Conservation (phyloP, 1,284 basidiomycete genomes). For the Limonomyces culmigenus region DNA sequence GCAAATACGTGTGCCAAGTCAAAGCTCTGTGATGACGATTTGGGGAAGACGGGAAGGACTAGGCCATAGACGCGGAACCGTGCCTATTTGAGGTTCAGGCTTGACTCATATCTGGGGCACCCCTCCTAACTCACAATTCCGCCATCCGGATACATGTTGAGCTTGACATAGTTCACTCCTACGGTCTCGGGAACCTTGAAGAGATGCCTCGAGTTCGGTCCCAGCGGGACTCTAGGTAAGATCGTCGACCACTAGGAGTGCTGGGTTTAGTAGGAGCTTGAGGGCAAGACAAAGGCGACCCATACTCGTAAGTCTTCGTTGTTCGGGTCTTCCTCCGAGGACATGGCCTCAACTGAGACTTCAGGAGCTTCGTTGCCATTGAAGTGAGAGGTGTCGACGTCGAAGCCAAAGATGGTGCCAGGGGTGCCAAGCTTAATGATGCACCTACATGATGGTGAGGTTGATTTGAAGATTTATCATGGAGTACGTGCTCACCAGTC, state of each 20-base stretch:
- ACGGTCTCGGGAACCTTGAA: conserved; percentile 51
- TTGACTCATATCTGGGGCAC: no score
- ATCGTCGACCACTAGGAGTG: conserved; percentile 78
- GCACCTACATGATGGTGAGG: conserved; percentile 34
- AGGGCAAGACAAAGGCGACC: no score
- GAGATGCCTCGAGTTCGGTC: conserved; percentile 74
- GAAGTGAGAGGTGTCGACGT: conserved; percentile 93
- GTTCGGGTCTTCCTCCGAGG: conserved; percentile 24
- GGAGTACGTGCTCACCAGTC: conserved; percentile 73
- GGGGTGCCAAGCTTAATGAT: conserved; percentile 80
- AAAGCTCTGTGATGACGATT: conserved; percentile 29
- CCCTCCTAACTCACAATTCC: conserved; percentile 66
- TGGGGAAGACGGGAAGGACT: conserved; percentile 49
- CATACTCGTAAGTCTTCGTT: conserved; percentile 29
- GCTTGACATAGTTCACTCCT: conserved; percentile 68
- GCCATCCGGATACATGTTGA: conserved; percentile 94
- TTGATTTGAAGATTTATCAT: background rate
- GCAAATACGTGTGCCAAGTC: conserved; percentile 87
- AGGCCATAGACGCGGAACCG: conserved; percentile 80
- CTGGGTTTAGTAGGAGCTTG: no score
- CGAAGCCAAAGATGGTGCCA: conserved; percentile 69
- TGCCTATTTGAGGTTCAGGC: conserved; percentile 44
- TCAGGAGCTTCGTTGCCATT: conserved; percentile 87
- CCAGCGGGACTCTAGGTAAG: conserved; percentile 57
- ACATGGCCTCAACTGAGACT: conserved; percentile 56